These are phyloP conservation scores for Fomitopsis schrenkii DNA, from an alignment of 1,284 basidiomycete genomes.

Conservation along the genomic window DNA sequence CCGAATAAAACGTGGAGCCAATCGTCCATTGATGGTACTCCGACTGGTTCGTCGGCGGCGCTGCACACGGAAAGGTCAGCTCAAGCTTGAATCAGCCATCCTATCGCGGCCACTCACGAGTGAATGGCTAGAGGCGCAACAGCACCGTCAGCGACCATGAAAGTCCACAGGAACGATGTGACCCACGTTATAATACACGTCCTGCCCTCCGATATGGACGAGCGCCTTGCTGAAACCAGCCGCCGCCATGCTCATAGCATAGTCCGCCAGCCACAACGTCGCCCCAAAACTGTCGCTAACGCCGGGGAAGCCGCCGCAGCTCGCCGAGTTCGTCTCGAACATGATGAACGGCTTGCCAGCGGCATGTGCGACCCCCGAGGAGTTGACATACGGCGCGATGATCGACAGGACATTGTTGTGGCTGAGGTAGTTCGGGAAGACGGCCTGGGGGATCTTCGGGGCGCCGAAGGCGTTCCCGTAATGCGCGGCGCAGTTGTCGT, in stretches of 20 bases:
- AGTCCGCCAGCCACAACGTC: conserved; percentile 43
- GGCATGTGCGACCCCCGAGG: conserved; percentile 35
- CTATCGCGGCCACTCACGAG: conserved; percentile 28
- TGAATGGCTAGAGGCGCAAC: conserved; percentile 34
- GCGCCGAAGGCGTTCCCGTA: conserved; percentile 30
- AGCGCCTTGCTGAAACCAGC: conserved; percentile 54
- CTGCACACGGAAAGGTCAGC: conserved; percentile 19
- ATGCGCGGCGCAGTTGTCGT: conserved; percentile 31
- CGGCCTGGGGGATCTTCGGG: conserved; percentile 41
- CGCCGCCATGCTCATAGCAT: conserved; percentile 40
- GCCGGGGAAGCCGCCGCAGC: conserved; percentile 78
- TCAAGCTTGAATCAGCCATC: not conserved
- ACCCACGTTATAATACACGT: conserved; percentile 63
- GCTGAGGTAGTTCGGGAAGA: conserved; percentile 54
- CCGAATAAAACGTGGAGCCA: conserved; percentile 66
- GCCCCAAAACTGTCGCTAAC: conserved; percentile 59
- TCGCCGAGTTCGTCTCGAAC: conserved; percentile 81
- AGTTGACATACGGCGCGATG: conserved; percentile 47
- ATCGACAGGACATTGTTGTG: conserved; percentile 48
- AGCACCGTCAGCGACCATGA: too few relatives aligned
- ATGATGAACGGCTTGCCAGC: conserved; percentile 48
- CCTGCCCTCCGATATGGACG: conserved; percentile 66
- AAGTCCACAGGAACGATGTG: too few relatives aligned
- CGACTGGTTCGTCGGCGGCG: conserved; percentile 59
- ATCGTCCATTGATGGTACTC: conserved; percentile 58